phyloP scores from a whole-genome alignment of 192 early-diverging fungal genomes.

The Piromyces sp. region DNA sequence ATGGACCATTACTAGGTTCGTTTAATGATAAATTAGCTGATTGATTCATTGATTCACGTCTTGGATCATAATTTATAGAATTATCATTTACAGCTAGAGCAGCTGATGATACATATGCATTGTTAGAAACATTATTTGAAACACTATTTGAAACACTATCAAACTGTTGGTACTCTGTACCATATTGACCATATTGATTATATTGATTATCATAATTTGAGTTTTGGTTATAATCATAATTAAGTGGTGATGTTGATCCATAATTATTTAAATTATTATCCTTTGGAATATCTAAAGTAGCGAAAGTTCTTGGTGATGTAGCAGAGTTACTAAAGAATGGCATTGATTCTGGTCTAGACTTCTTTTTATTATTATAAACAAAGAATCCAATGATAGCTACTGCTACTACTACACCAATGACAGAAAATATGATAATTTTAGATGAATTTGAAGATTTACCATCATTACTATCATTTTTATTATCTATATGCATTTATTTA shows the following conservation, averaged over 20 bases:
- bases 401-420: not conserved
- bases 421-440: not conserved
- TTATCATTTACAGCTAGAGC: not conserved
- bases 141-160: not conserved
- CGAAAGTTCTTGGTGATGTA: not conserved
- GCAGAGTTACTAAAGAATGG: not conserved
- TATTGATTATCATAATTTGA: not conserved
- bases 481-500: no score
- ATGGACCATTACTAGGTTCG: not conserved
- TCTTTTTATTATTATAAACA: not conserved
- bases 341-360: not conserved
- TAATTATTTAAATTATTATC: no score
- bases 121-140: not conserved
- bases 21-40: not conserved
- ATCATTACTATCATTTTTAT: no score
- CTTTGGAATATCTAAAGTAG: not conserved
- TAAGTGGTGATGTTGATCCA: not conserved
- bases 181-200: not conserved
- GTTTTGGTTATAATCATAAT: not conserved
- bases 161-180: not conserved
- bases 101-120: not conserved
- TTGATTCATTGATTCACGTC: not conserved
- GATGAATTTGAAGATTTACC: no score
- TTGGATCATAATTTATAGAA: not conserved
- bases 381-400: not conserved